Base-by-base conservation (phyloP, 2,329 filamentous ascomycete genomes). In the Aspergillus sojae region DNA sequence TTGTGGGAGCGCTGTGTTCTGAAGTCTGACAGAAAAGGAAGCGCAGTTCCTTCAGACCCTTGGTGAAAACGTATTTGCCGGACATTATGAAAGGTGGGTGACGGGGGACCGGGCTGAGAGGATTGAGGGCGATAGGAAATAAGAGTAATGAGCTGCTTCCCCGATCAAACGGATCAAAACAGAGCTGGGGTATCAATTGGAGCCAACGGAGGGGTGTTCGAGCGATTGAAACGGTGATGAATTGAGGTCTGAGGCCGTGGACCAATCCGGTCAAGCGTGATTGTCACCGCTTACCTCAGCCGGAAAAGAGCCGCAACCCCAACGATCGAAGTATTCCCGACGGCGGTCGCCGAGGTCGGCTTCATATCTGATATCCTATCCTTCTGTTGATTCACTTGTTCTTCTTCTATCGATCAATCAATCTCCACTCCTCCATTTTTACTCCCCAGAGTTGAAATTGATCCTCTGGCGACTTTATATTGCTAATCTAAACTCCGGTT, bases 11-110 rank as follows among this genome's bases (percentile, higher is more conserved):
- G 84, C 94, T 97, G 78, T 93, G 89, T 78, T 96, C 91, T 70
- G 91, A 92, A 59, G 92, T 94, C 83, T 98, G 94, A 85, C 95
- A 98, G 84, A 98, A 94, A 74, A 96, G 86, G 83, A 99, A 99
- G 78, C 95, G 91, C 78, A 99, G 86, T 86, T 99, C 95, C 86
- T 93, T 96, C 79, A 99, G 86, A 70, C 88, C 84, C 80, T 93
- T 91, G 71, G 88, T 87, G 83, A 99, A 99, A 73, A 89, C 92
- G 84, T 97, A 97, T 86, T 95, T 96, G 82, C 86, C 85, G 72
- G 93, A 92, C 95, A 98, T 98, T 84, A 76, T 71, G 32, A 56
- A 53, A 41, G 53, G 54, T 30, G 54, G 53, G 50, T 46, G 52
- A 60, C 26, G 26, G 62, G 57, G 46, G 66, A 63, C 61, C 62